Base-by-base conservation (phyloP, 768 basidiomycete species). In the Mycena indigotica region DNA sequence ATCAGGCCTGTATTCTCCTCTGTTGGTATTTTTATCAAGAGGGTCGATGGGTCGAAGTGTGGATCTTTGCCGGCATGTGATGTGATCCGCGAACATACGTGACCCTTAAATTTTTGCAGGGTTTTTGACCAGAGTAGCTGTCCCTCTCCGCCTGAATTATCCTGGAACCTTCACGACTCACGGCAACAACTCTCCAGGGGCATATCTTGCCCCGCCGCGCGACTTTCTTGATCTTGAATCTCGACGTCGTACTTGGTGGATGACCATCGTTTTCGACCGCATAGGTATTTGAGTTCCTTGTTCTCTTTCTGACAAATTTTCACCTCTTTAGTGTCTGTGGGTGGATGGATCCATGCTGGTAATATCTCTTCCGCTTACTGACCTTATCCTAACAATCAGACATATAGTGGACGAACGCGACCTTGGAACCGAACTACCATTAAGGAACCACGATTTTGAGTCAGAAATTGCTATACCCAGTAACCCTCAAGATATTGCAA, bases 11-110 rank as follows among this genome's bases (percentile, higher is more conserved):
- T 66, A 87, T 88, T 60, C 75, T 94, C 23, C 81, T 94, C 17
- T 90, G 89, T 2, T 94, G 92, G 92, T 93, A 91, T 72, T 93
- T 93, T 63, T 94, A 93, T 67, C 88, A 91, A 55, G 92, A 93
- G 72, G 91, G 92, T 2, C 81, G 91, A 53, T 84, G 92, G 92
- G 91, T 93, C 8, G 92, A 94, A 72, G 88, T 93, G 3, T 93
- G 92, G 92, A 89, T 93, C 38, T n/a, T n/a, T n/a, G n/a, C n/a
- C n/a, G n/a, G n/a, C n/a, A n/a, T n/a, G n/a, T n/a, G n/a, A n/a
- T n/a, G n/a, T n/a, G n/a, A n/a, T n/a, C n/a, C n/a, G n/a, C n/a
- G n/a, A n/a, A n/a, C n/a, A n/a, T n/a, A n/a, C n/a, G n/a, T n/a
- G n/a, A n/a, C n/a, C n/a, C n/a, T n/a, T n/a, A n/a, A n/a, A n/a